These are phyloP conservation scores for Mycena belliarum DNA, from an alignment of 768 basidiomycete genomes.

Conservation along the genomic window DNA sequence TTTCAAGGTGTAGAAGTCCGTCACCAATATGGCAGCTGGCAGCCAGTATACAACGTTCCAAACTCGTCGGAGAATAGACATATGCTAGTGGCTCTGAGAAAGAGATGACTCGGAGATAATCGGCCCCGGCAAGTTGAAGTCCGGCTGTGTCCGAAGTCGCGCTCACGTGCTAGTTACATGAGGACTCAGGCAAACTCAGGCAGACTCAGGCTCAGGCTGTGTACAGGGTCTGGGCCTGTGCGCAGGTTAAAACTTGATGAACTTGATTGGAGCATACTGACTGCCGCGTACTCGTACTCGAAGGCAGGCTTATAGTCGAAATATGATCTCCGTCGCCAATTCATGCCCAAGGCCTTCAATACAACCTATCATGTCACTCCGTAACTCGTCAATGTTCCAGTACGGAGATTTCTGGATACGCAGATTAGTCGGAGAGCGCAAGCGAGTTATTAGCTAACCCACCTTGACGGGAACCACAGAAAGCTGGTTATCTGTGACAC, in stretches of 20 bases:
- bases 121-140: too few species aligned
- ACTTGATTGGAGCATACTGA: too few species aligned
- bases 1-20: slow-evolving; percentile 53
- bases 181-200: too few species aligned
- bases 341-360: slow-evolving; percentile 45
- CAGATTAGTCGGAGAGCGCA: too few species aligned
- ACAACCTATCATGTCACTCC: slow-evolving; percentile 41
- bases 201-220: too few species aligned
- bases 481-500: slow-evolving; percentile 19
- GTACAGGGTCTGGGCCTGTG: too few species aligned
- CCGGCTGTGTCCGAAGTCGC: too few species aligned
- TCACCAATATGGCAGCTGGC: slow-evolving; percentile 51
- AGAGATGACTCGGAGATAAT: too few species aligned
- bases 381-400: slow-evolving; percentile 32
- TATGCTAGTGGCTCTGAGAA: too few species aligned
- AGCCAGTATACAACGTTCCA: slow-evolving; percentile 54
- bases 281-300: too few species aligned
- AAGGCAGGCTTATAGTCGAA: slow-evolving; percentile 12
- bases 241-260: too few species aligned
- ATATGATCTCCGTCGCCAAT: slow-evolving; percentile 38
- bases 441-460: not conserved
- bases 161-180: too few species aligned
- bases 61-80: slow-evolving; percentile 6
- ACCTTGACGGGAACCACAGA: slow-evolving; percentile 19
- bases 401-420: slow-evolving; percentile 26